Conservation (phyloP, 2,329 filamentous ascomycete genomes). For the Didymella segeticola region DNA sequence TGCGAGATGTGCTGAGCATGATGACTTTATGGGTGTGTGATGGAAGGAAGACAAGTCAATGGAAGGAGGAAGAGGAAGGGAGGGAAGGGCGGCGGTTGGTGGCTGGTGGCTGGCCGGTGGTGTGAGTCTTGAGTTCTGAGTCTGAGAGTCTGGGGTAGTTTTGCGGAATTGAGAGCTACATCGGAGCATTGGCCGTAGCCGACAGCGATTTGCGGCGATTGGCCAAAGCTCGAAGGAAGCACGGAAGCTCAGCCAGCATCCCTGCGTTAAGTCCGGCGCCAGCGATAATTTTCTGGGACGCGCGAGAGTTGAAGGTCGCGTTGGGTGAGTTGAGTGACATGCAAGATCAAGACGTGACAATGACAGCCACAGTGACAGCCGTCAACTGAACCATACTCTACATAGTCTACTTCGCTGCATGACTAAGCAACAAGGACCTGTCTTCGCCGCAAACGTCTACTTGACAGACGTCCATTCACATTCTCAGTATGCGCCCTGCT, state of each 20-base stretch:
- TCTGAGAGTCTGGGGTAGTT: conserved; percentile 29
- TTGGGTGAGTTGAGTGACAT: neutral
- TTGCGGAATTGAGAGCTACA: conserved; percentile 33
- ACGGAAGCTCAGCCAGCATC: conserved; percentile 12
- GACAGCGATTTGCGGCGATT: conserved; percentile 24
- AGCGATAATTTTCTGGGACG: conserved; percentile 30
- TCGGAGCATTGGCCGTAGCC: conserved; percentile 20
- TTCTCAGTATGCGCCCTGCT: conserved; percentile 41
- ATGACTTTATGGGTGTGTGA: conserved; percentile 20
- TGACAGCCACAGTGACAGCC: neutral
- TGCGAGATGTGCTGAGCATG: conserved; percentile 49
- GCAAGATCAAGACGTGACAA: conserved; percentile 7
- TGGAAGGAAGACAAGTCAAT: conserved; percentile 11
- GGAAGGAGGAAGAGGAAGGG: neutral
- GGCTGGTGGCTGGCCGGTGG: conserved; percentile 8
- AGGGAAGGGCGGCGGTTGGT: conserved; percentile 5
- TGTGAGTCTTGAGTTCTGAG: conserved; percentile 21
- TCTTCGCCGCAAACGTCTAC: neutral
- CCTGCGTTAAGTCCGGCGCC: conserved; percentile 22
- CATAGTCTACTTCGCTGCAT: no score
- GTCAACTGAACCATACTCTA: neutral
- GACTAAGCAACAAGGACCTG: neutral
- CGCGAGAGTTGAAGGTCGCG: conserved; percentile 10
- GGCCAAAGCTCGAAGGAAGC: conserved; percentile 15
- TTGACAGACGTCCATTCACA: neutral